These are phyloP conservation scores for Syzygium jambos DNA, from an alignment of 345 rosid genomes.

Conservation along the genomic window DNA sequence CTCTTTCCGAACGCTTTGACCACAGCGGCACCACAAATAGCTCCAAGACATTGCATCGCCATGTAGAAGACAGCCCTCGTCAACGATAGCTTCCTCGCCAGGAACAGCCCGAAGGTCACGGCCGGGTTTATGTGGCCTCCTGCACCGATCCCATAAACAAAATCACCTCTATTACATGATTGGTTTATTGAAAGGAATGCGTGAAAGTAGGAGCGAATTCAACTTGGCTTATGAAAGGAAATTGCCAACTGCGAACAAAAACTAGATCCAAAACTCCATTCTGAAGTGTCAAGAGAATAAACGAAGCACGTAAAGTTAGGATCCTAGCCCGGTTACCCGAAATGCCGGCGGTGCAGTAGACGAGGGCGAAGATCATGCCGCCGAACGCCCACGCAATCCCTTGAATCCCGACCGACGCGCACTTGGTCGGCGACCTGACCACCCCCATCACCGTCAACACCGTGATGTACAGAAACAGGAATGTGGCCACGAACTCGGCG, in stretches of 20 bases:
- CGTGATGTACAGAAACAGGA: slow-evolving; percentile 9
- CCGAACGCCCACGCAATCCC: slow-evolving; percentile 29
- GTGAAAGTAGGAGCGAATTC: neutral
- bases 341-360: slow-evolving; percentile 22
- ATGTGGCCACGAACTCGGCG: slow-evolving; percentile 19
- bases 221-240: neutral
- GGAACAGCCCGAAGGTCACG: slow-evolving; percentile 17
- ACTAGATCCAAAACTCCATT: neutral
- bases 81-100: slow-evolving; percentile 21
- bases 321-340: slow-evolving; percentile 4
- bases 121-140: slow-evolving; percentile 25
- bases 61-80: slow-evolving; percentile 21
- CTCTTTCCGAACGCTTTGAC: slow-evolving; percentile 10
- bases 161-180: neutral
- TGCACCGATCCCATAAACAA: neutral
- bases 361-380: slow-evolving; percentile 24
- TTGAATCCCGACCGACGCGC: slow-evolving; percentile 18
- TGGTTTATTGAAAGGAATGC: neutral
- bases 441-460: slow-evolving; percentile 26
- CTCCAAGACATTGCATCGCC: slow-evolving; percentile 18
- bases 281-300: neutral
- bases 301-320: neutral
- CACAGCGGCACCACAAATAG: slow-evolving; percentile 20
- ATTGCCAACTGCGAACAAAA: neutral
- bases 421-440: slow-evolving; percentile 9